Base-by-base conservation (phyloP, 2,329 filamentous ascomycete species). In the Claviceps africana region DNA sequence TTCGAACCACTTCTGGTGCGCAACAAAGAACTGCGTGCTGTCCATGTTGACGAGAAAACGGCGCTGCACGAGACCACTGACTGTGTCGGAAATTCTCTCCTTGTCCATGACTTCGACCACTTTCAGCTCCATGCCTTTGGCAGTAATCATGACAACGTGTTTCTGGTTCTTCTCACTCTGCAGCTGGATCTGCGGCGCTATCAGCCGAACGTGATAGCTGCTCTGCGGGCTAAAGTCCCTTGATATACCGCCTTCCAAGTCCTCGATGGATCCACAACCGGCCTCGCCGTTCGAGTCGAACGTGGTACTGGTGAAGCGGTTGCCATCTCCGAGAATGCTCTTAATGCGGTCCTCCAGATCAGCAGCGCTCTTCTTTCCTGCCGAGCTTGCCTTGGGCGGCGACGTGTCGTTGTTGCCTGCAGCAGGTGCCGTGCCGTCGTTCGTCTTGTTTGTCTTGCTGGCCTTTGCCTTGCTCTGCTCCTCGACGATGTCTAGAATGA, bases 41-140 rank as follows among this genome's bases (percentile, higher is more conserved):
- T 98, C 93, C 86, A 97, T 96, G 58, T 89, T 88, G 56, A 96
- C 83, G 30, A 90, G 81, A 71, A 97, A 96, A 8, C 93, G 85
- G 39, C 90, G 85, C 65, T 98, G 94, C 1, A 98, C 91, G 46
- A 99, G 77, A 51, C 93, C 94, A 62, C 88, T 95, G 61, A 99
- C 89, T 59, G 87, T 85, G 65, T 99, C 93, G 47, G 83, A 90
- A 53, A 97, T 81, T 55, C 93, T 81, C 61, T 89, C 85, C 68
- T 95, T 96, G 70, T 98, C 93, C 86, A 97, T 95, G 61, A 98
- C 91, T 58, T 96, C 91, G 21, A 98, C 81, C 11, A 98, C 86
- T 71, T 97, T 97, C 53, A 97, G 79, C 66, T 97, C 90, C 89
- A 98, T 98, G 51, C 90, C 88, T 68, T 97, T 97, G 30, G 90